These are phyloP conservation scores for Ophiognomonia clavigignenti-juglandacearum DNA, from an alignment of 2,329 filamentous ascomycete species.

Conservation along the genomic window DNA sequence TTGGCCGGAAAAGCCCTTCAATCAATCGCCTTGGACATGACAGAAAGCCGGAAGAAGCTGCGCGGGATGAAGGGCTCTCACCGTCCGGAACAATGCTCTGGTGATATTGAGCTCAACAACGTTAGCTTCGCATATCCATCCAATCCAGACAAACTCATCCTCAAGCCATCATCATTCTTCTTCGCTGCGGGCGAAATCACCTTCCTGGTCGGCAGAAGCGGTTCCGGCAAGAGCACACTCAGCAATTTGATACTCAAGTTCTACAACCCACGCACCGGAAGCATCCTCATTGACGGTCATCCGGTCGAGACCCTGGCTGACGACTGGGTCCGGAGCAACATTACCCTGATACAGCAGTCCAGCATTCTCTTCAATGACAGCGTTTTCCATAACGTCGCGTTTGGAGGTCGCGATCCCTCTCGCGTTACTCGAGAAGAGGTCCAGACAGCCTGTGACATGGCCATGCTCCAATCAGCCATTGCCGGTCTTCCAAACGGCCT, in stretches of 20 bases:
- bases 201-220: constrained; percentile 81
- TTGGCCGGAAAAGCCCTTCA: constrained; percentile 63
- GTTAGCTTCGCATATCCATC: constrained; percentile 82
- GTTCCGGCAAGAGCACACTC: constrained; percentile 88
- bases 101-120: constrained; percentile 64
- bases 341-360: constrained; percentile 79
- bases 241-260: constrained; percentile 75
- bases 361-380: constrained; percentile 79
- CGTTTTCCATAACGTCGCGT: constrained; percentile 70
- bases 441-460: constrained; percentile 57
- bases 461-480: constrained; percentile 66
- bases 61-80: constrained; percentile 11
- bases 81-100: constrained; percentile 43
- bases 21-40: constrained; percentile 33
- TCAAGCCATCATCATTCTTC: constrained; percentile 59
- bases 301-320: constrained; percentile 58
- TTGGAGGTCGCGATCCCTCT: constrained; percentile 54
- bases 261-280: constrained; percentile 62
- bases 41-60: constrained; percentile 20
- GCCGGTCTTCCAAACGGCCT: constrained; percentile 62
- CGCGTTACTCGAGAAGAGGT: constrained; percentile 51
- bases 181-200: constrained; percentile 70
- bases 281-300: constrained; percentile 62
- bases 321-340: constrained; percentile 69
- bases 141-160: constrained; percentile 53